Conservation (phyloP, 192 early-diverging fungal species). For the Coemansia sp. region DNA sequence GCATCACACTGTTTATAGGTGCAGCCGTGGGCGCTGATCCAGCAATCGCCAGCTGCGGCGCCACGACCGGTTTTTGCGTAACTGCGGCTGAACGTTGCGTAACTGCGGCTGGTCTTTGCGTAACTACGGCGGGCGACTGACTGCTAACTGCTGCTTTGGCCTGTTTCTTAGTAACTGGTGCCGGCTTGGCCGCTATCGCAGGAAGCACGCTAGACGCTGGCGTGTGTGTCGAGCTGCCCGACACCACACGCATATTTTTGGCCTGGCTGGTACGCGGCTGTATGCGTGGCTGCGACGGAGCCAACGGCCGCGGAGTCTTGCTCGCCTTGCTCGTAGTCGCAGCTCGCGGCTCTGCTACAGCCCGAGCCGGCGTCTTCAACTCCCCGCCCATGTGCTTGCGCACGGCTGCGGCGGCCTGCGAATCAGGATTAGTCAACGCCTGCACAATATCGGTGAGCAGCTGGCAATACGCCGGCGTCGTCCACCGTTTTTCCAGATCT, state of each 20-base stretch:
- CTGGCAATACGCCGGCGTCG: slow-evolving; percentile 42
- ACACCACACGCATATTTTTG: not conserved
- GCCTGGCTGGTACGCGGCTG: not conserved
- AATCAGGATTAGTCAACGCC: slow-evolving; percentile 35
- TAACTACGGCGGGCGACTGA: not conserved
- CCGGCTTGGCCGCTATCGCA: not conserved
- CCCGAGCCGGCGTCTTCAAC: not conserved
- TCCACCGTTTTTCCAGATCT: slow-evolving; percentile 24
- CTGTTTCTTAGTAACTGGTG: not conserved
- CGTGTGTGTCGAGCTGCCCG: not conserved
- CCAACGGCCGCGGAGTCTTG: not conserved
- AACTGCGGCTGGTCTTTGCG: no score
- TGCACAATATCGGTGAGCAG: slow-evolving; percentile 49
- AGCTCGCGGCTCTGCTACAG: not conserved
- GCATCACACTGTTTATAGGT: not conserved
- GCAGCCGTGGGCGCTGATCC: not conserved
- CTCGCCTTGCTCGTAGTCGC: not conserved
- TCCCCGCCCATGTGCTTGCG: slow-evolving; percentile 2
- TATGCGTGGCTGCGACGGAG: not conserved
- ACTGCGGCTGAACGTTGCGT: no score
- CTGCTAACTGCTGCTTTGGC: not conserved
- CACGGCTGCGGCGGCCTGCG: slow-evolving; percentile 38
- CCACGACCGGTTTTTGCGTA: no score
- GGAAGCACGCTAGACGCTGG: not conserved
- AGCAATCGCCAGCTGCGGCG: not conserved